Evolutionary conservation across 2,329 filamentous ascomycete genomes (phyloP).

Genomic region (Clonostachys sp.): DNA sequence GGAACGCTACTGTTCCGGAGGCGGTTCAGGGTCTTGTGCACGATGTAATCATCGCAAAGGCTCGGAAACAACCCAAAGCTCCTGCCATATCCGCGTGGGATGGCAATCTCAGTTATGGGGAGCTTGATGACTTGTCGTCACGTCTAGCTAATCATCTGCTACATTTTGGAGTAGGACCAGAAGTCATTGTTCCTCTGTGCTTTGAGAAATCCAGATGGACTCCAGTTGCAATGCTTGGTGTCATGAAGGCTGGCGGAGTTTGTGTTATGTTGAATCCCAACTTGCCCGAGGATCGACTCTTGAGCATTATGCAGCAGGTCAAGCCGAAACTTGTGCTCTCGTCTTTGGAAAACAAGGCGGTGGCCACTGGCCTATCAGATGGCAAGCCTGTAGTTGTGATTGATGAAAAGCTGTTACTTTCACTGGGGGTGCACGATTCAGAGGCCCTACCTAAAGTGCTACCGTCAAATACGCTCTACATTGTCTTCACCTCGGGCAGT

Average conservation of each 20-base stretch:
- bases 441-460: background rate
- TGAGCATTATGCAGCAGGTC: background rate
- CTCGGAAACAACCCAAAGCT: conserved; percentile 1
- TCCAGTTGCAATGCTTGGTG: conserved; percentile 2
- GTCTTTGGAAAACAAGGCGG: background rate
- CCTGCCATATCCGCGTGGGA: conserved; percentile 6
- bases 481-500: conserved; percentile 5
- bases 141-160: conserved; percentile 1
- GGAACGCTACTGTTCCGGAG: background rate
- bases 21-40: background rate
- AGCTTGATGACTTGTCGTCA: conserved; percentile 1
- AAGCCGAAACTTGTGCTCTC: background rate
- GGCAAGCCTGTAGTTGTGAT: background rate
- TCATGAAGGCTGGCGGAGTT: conserved; percentile 3
- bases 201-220: conserved; percentile 4
- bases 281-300: conserved; percentile 13
- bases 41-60: background rate
- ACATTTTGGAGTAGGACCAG: background rate
- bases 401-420: background rate
- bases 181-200: conserved; percentile 5
- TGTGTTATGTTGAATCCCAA: conserved; percentile 32
- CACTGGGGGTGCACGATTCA: background rate
- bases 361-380: background rate
- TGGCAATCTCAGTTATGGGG: conserved; percentile 5
- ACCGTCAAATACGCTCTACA: conserved; percentile 1